Conservation (phyloP, 208 protist genomes). For the Leishmania mexicana region DNA sequence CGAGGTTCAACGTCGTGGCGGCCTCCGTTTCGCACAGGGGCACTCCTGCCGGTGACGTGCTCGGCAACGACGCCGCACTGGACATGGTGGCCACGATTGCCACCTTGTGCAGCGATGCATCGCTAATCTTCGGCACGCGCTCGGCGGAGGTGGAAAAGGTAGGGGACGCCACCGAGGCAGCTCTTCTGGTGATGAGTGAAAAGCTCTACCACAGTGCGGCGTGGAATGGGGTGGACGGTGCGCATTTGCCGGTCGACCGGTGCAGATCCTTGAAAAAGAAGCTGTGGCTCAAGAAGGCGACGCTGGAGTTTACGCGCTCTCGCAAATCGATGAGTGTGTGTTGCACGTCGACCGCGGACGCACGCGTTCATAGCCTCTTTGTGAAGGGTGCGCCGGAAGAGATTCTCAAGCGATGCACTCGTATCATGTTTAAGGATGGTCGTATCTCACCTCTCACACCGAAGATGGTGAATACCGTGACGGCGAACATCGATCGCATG, state of each 20-base stretch:
- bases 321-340: conserved; percentile 96
- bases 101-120: conserved; percentile 84
- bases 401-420: conserved; percentile 87
- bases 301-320: conserved; percentile 95
- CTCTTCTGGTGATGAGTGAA: conserved; percentile 89
- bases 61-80: conserved; percentile 51
- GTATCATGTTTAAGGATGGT: conserved; percentile 59
- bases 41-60: conserved; percentile 1
- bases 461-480: conserved; percentile 28
- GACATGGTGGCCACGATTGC: conserved; percentile 61
- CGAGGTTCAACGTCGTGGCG: conserved; percentile 49
- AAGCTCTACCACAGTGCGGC: conserved; percentile 72
- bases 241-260: conserved; percentile 26
- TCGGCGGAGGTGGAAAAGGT: conserved; percentile 61
- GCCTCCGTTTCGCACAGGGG: conserved; percentile 32
- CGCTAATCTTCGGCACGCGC: conserved; percentile 35
- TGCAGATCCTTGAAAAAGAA: conserved; percentile 31
- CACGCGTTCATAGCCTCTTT: conserved; percentile 60
- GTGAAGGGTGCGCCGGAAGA: conserved; percentile 96
- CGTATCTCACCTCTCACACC: conserved; percentile 43
- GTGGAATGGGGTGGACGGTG: background rate
- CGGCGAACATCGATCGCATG: conserved; percentile 53
- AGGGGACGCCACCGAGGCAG: conserved; percentile 92
- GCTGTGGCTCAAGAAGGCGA: conserved; percentile 65
- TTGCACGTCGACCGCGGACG: conserved; percentile 35